Evolutionary conservation across 1,284 basidiomycete species (phyloP), one percentile per base, ranked within the genome.

Genomic region (Megacollybia platyphylla): DNA sequence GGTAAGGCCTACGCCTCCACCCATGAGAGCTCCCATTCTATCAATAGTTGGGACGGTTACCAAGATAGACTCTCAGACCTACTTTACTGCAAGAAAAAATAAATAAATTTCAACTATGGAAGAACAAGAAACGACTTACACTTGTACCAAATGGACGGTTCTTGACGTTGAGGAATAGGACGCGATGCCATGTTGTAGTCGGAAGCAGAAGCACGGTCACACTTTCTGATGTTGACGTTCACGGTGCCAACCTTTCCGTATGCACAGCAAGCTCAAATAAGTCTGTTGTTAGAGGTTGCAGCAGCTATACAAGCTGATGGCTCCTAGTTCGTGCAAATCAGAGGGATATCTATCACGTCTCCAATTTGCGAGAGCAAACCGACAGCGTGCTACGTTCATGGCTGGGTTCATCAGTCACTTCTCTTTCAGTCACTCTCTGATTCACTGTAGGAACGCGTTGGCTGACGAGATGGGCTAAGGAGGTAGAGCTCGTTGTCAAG

Each of bases 1-100:
- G 30, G 90, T 93, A 40, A 93, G 71, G 26, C 91, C 91, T 45
- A 94, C 91, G 51, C 87, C 87, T 49, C 79, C 83, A 49, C 89
- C 89, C 88, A 92, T 92, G 47, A 90, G 63, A 39, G 87, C 88
- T 54, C 89, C 89, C 89, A 93, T 93, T 65, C 88, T 91, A 43
- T 15, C 15, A 15, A 15, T 15, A 15, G 1, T 15, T 15, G 15
- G 15, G 15, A 15, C 15, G 15, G 15, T 15, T 35, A 44, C 32
- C 36, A 35, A 40, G 8, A 15, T 28, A 42, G 36, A 43, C 39
- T 40, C 39, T 41, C 43, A 41, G 31, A 51, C 65, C 50, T 64
- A 73, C 72, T 72, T 73, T 61, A 75, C 71, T 76, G 53, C 36
- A 15, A 26, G 41, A 42, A 41, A 20, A 41, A 42, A 44, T 38